A percentile compares a stretch with the other conserved stretches of the same genome.
Evolutionary conservation across 164 flowering plant species (phyloP).

Genomic region (Chimonanthus praecox): DNA sequence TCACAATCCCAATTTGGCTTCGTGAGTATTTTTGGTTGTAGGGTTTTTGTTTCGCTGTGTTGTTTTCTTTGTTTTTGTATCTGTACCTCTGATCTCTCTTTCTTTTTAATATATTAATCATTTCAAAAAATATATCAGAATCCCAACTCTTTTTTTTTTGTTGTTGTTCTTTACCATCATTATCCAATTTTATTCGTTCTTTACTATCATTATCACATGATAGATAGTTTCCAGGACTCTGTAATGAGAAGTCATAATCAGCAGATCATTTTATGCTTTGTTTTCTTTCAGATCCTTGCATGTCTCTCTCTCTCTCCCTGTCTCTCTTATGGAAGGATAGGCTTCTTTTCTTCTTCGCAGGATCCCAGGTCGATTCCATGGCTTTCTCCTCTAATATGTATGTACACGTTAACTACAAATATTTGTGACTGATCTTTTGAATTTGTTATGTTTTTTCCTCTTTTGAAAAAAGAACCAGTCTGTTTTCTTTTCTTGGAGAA

Average conservation of each 20-base stretch:
- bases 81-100: background rate
- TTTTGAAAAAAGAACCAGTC: background rate
- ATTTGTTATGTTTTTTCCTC: background rate
- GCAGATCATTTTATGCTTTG: background rate
- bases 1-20: background rate
- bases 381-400: background rate
- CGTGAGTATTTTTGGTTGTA: background rate
- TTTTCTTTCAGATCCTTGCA: background rate
- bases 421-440: background rate
- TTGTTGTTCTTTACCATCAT: background rate
- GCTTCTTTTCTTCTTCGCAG: background rate
- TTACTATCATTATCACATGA: background rate
- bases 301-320: background rate
- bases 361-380: background rate
- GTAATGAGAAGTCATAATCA: background rate
- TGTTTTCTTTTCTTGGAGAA: background rate
- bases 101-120: background rate
- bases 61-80: background rate
- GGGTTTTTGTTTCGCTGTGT: too few species aligned
- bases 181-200: background rate
- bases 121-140: background rate
- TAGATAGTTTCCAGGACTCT: background rate
- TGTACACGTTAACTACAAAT: too few species aligned
- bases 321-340: background rate
- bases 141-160: too few species aligned